Conservation (phyloP, 2,329 filamentous ascomycete species). For the Coniochaeta hoffmannii region DNA sequence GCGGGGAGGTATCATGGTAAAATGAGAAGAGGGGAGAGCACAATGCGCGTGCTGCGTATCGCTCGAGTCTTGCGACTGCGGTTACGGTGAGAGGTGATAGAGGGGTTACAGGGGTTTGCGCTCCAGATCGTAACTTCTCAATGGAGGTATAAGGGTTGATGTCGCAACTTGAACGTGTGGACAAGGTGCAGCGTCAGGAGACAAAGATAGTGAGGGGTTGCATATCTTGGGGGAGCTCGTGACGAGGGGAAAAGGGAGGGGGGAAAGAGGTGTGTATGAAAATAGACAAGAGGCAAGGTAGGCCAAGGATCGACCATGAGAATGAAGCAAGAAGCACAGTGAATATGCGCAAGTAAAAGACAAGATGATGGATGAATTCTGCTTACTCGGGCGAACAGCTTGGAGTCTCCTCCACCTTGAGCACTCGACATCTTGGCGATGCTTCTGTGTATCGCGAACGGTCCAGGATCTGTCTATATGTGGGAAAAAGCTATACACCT, state of each 20-base stretch:
- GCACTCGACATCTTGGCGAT: constrained; percentile 43
- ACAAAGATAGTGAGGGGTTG: constrained; percentile 2
- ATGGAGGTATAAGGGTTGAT: background rate
- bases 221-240: background rate
- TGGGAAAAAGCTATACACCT: background rate
- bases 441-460: background rate
- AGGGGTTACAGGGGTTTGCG: background rate
- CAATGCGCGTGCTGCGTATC: background rate
- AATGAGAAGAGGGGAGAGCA: background rate
- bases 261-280: background rate
- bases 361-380: constrained; percentile 10
- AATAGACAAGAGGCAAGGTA: background rate
- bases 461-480: background rate
- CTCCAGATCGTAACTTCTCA: background rate
- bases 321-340: background rate
- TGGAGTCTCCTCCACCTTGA: constrained; percentile 82
- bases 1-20: constrained; percentile 8
- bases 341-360: background rate
- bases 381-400: constrained; percentile 94
- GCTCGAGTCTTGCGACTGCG: background rate
- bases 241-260: background rate
- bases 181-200: background rate
- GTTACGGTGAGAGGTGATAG: background rate
- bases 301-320: background rate
- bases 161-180: background rate